phyloP scores from a whole-genome alignment of 176 grass and related monocot species.

The Bothriochloa decipiens region DNA sequence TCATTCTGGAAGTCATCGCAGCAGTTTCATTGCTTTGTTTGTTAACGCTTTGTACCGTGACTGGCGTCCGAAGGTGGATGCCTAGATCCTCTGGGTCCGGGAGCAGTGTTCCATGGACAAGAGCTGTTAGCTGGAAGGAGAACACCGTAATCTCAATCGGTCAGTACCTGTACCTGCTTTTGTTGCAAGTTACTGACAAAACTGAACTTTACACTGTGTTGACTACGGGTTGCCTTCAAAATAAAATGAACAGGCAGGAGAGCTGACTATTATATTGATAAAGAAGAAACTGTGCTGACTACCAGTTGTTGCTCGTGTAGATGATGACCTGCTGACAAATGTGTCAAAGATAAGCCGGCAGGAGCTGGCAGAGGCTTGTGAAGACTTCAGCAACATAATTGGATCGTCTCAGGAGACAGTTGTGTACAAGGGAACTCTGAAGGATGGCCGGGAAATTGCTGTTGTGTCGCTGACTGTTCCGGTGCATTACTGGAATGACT shows the following conservation, averaged over 20 bases:
- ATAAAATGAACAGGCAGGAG: neutral
- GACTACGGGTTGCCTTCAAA: neutral
- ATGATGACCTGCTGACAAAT: constrained; percentile 61
- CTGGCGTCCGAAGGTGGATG: constrained; percentile 51
- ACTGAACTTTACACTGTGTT: neutral
- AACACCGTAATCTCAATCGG: constrained; percentile 68
- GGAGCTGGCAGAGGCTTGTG: constrained; percentile 82
- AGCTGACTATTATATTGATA: neutral
- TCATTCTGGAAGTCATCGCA: constrained; percentile 69
- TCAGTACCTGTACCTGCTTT: constrained; percentile 37
- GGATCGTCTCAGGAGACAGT: constrained; percentile 79
- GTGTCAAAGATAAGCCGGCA: constrained; percentile 65
- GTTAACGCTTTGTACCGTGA: constrained; percentile 51
- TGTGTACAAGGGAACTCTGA: constrained; percentile 88
- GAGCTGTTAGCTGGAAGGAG: constrained; percentile 72
- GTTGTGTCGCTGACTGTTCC: constrained; percentile 74
- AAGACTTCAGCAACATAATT: constrained; percentile 99
- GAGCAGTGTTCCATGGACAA: constrained; percentile 48
- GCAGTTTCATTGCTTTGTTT: constrained; percentile 54
- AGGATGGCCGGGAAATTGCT: constrained; percentile 81
- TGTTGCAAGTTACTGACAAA: constrained; percentile 17
- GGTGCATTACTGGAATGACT: constrained; percentile 71
- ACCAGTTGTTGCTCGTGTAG: constrained; percentile 42
- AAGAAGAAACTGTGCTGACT: neutral
- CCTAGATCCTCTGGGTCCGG: constrained; percentile 44